These are phyloP conservation scores for Tylopilus orsonianus DNA, from an alignment of 1,284 basidiomycete species.

Conservation along the genomic window DNA sequence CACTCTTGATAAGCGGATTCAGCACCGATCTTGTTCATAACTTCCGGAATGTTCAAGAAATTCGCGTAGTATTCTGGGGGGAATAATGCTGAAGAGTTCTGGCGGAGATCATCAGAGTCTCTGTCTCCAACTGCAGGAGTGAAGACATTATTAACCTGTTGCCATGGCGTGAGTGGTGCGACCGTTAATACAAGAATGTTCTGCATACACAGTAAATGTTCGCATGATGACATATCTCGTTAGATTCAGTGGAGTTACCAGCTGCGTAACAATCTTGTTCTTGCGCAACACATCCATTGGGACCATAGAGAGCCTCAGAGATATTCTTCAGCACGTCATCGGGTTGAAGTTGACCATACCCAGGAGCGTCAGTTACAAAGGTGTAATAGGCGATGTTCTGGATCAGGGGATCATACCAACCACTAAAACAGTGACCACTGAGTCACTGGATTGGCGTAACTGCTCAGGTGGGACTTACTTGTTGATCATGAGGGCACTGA, in stretches of 20 bases:
- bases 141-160: conserved; percentile 48
- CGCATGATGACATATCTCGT: conserved; percentile 49
- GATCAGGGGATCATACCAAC: conserved; percentile 66
- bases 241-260: conserved; percentile 42
- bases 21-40: conserved; percentile 51
- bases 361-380: conserved; percentile 61
- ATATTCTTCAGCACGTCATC: conserved; percentile 45
- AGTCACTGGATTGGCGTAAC: neutral
- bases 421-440: conserved; percentile 37
- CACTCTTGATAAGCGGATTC: conserved; percentile 49
- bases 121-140: conserved; percentile 50
- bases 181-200: neutral
- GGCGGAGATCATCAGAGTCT: conserved; percentile 57
- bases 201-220: conserved; percentile 56
- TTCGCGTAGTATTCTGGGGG: conserved; percentile 55
- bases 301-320: conserved; percentile 47
- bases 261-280: conserved; percentile 56
- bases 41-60: conserved; percentile 40
- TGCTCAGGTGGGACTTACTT: conserved; percentile 36
- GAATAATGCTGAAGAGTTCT: conserved; percentile 52
- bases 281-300: conserved; percentile 51
- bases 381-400: conserved; percentile 61
- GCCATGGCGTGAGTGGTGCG: neutral
- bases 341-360: conserved; percentile 60
- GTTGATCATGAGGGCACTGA: conserved; percentile 53